Evolutionary conservation across 2,329 filamentous ascomycete genomes (phyloP).

Genomic region (Scedosporium boydii): DNA sequence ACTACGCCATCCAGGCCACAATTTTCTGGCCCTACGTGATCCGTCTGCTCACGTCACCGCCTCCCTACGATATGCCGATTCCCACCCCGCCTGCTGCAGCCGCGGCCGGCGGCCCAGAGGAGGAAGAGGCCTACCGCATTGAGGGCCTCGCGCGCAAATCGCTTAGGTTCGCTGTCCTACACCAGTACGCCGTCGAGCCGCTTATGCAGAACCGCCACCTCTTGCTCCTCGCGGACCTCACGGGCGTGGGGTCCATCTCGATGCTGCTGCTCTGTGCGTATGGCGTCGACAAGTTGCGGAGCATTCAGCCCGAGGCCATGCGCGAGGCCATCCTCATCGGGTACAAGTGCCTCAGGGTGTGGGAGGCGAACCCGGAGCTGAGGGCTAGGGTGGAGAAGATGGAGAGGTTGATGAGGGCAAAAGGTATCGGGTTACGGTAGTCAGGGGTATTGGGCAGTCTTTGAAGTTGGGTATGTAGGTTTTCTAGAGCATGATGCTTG

Average conservation of each 20-base stretch:
- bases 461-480: no score
- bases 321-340: slow-evolving; percentile 4
- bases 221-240: slow-evolving; percentile 12
- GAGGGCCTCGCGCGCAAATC: slow-evolving; percentile 3
- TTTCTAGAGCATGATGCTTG: no score
- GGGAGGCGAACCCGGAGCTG: slow-evolving; percentile 5
- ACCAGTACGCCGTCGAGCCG: slow-evolving; percentile 11
- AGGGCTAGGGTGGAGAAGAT: neutral
- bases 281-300: slow-evolving; percentile 6
- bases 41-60: slow-evolving; percentile 6
- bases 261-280: slow-evolving; percentile 12
- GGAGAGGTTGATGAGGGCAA: slow-evolving; percentile 2
- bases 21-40: slow-evolving; percentile 13
- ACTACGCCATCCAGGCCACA: slow-evolving; percentile 12
- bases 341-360: slow-evolving; percentile 6
- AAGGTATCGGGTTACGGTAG: neutral
- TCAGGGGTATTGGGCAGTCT: neutral
- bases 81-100: neutral
- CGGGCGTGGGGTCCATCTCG: slow-evolving; percentile 9
- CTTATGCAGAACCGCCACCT: slow-evolving; percentile 11
- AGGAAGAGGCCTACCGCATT: neutral
- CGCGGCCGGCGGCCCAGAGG: neutral
- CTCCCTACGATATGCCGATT: neutral
- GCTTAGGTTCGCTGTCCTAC: slow-evolving; percentile 8
- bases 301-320: slow-evolving; percentile 9